These are phyloP conservation scores for Terfezia claveryi DNA, from an alignment of 495 filamentous ascomycete species.

Conservation along the genomic window DNA sequence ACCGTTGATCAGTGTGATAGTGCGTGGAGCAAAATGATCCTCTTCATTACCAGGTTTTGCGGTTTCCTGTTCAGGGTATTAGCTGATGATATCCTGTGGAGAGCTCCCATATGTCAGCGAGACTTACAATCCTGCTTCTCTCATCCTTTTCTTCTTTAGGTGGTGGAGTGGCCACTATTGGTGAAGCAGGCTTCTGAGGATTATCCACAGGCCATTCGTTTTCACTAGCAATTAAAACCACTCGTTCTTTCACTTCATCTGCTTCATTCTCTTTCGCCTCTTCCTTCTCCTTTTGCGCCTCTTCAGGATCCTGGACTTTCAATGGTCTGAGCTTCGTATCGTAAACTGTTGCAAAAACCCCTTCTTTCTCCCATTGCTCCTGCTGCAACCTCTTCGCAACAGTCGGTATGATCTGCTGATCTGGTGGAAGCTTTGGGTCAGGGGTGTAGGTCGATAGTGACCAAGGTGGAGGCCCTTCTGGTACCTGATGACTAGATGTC, in stretches of 20 bases:
- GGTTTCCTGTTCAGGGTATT: too few relatives aligned
- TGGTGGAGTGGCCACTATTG: too few relatives aligned
- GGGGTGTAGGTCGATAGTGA: conserved; percentile 86
- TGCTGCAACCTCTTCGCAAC: conserved; percentile 80
- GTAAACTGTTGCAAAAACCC: conserved; percentile 56
- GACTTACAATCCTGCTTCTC: conserved; percentile 11
- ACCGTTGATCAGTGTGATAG: not conserved
- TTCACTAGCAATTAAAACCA: too few relatives aligned
- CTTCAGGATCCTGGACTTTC: conserved; percentile 22
- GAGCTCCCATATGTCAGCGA: not conserved
- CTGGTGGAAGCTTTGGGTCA: conserved; percentile 78
- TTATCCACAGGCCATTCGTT: too few relatives aligned
- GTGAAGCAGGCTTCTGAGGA: too few relatives aligned
- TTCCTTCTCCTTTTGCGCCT: too few relatives aligned
- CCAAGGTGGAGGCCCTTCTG: conserved; percentile 93
- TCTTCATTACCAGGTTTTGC: too few relatives aligned
- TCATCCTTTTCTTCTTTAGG: conserved; percentile 7
- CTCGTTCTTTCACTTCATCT: too few relatives aligned
- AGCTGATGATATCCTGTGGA: not conserved
- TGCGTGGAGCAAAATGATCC: too few relatives aligned
- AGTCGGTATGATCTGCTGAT: conserved; percentile 86
- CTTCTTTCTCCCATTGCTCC: conserved; percentile 85
- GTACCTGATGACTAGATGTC: conserved; percentile 24
- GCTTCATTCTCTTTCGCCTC: too few relatives aligned
- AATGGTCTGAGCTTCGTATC: conserved; percentile 66